Evolutionary conservation across 257 asterid genomes (phyloP), one percentile per base, ranked within the genome.

Genomic region (Penstemon eatonii): DNA sequence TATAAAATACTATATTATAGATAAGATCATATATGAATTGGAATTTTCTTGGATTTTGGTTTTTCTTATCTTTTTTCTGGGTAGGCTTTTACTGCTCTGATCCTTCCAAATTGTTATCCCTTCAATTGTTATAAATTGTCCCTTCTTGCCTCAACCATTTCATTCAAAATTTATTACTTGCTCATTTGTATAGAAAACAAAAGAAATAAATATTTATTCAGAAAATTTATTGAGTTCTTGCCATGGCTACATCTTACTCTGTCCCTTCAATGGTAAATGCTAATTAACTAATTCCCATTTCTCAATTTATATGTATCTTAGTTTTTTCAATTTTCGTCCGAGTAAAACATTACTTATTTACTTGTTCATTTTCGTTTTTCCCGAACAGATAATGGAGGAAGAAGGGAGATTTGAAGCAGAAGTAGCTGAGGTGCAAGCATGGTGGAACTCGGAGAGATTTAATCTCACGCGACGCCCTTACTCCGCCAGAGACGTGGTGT

Each of bases 391-490:
- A 8, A 81, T 91, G 96, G 99, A 91, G 75, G 99, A 93, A 76
- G 99, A 91, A 72, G 89, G 92, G 40, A 83, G 96, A 15, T 94
- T 94, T 40, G 93, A 94, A 69, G 70, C 91, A 3, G 97, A 94
- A 65, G 96, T 89, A 7, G 96, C 93, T 0, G 96, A 89, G 78
- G 90, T 94, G 90, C 91, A 91, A 74, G 74, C 97, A 52, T 94
- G 99, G 96, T 94, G 97, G 99, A 89, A 75, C 96, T 84, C 95
- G 4, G 97, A 94, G 70, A 69, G 99, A 33, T 91, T 91, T 87
- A 80, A 70, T 83, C 86, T 84, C 57, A 88, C 99, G 8, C 84
- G 81, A 60, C 89, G 97, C 72, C 96, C 97, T 0, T 91, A 89
- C 86, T 81, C 99, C 49, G 99, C 97, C 59, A 79, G 96, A 4